These are phyloP conservation scores for Penium margaritaceum DNA, from an alignment of 139 green algal genomes.

Conservation along the genomic window DNA sequence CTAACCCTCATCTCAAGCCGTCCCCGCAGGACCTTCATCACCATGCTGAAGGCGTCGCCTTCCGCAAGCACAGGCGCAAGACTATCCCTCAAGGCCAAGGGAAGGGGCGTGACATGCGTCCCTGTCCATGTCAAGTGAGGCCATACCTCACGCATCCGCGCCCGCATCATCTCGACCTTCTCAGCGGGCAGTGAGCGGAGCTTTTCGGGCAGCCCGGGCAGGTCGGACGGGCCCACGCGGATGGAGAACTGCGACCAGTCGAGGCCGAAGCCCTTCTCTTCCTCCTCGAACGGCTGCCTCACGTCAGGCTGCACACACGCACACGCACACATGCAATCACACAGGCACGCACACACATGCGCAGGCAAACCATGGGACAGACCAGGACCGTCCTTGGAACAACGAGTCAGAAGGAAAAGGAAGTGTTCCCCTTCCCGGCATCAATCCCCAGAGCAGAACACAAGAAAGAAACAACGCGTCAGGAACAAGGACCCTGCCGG, in stretches of 20 bases:
- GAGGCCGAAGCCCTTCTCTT: background rate
- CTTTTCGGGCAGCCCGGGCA: conserved; percentile 11
- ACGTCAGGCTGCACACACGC: conserved; percentile 29
- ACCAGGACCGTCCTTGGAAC: too few species aligned
- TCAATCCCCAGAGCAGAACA: too few species aligned
- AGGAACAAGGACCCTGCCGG: too few species aligned
- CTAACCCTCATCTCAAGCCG: background rate
- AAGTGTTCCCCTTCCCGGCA: too few species aligned
- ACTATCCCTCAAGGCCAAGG: background rate
- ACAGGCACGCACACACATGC: too few species aligned
- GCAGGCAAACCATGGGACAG: too few species aligned
- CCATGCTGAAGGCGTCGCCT: background rate
- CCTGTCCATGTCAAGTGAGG: conserved; percentile 6
- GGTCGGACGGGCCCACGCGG: background rate
- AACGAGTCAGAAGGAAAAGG: too few species aligned
- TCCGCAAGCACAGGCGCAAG: background rate
- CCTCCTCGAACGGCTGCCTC: conserved; percentile 15
- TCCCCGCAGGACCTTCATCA: background rate
- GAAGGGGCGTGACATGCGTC: background rate
- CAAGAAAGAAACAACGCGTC: too few species aligned
- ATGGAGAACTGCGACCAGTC: conserved; percentile 11
- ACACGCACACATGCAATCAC: too few species aligned
- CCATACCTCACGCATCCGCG: background rate
- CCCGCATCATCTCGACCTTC: conserved; percentile 15
- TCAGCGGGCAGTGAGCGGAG: conserved; percentile 11